Conservation (phyloP, 176 grass and related monocot species). For the Oryza rufipogon region DNA sequence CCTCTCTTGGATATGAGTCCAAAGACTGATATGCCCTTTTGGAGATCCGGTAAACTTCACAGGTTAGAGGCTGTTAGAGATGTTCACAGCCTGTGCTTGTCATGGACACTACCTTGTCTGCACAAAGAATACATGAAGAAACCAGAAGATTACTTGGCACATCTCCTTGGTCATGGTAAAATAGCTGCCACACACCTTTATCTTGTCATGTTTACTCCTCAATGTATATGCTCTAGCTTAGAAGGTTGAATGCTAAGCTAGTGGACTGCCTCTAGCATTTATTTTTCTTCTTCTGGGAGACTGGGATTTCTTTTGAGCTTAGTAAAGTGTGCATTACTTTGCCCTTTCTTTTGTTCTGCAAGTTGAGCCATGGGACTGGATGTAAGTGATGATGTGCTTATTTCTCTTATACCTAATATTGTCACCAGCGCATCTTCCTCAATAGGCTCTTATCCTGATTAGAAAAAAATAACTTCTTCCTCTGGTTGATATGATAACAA, state of each 20-base stretch:
- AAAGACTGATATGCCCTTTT: slow-evolving; percentile 70
- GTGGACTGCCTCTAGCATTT: slow-evolving; percentile 26
- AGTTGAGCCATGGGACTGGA: background rate
- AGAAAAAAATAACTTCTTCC: background rate
- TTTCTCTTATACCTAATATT: background rate
- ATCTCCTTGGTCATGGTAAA: slow-evolving; percentile 97
- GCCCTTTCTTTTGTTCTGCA: background rate
- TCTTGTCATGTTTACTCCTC: slow-evolving; percentile 2
- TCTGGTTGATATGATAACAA: slow-evolving; percentile 22
- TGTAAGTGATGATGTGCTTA: background rate
- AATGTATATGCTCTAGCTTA: background rate
- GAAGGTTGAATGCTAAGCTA: slow-evolving; percentile 31
- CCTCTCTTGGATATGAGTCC: slow-evolving; percentile 58
- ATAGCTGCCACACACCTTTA: slow-evolving; percentile 37
- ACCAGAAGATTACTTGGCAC: slow-evolving; percentile 87
- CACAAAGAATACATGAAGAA: slow-evolving; percentile 96
- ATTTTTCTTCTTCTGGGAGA: slow-evolving; percentile 5
- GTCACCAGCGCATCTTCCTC: background rate
- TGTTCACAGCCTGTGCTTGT: slow-evolving; percentile 74
- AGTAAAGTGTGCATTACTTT: background rate
- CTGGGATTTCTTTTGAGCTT: background rate
- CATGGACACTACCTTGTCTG: slow-evolving; percentile 94
- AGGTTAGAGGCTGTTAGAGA: slow-evolving; percentile 95
- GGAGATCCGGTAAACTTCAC: slow-evolving; percentile 86
- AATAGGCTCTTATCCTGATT: slow-evolving; percentile 7